A percentile compares a stretch with the other conserved stretches of the same genome.
Evolutionary conservation across 306 rosid genomes (phyloP).

Genomic region (Citrullus amarus): DNA sequence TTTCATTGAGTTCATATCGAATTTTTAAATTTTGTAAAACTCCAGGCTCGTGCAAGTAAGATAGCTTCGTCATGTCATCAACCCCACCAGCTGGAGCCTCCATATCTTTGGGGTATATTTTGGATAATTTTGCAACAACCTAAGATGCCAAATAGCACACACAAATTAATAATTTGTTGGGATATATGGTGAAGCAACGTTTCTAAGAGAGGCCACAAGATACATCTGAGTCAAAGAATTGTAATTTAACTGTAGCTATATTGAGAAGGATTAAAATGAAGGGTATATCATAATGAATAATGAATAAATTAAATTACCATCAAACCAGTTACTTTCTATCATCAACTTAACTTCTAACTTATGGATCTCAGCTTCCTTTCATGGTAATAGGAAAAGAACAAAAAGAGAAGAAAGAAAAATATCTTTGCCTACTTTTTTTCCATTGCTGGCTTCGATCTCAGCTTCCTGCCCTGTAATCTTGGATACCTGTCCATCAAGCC

Average conservation of each 20-base stretch:
- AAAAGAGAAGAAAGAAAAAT: not conserved
- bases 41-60: constrained; percentile 98
- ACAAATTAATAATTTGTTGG: not conserved
- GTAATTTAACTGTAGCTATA: not conserved
- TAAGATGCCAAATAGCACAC: constrained; percentile 21
- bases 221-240: not conserved
- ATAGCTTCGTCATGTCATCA: constrained; percentile 97
- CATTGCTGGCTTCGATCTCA: constrained; percentile 47
- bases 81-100: constrained; percentile 97
- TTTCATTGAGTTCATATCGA: constrained; percentile 94
- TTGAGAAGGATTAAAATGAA: too few relatives aligned
- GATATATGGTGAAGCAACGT: not conserved
- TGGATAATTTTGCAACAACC: constrained; percentile 58
- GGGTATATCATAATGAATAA: too few relatives aligned
- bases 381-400: too few relatives aligned
- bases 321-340: too few relatives aligned
- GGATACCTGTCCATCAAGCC: constrained; percentile 70
- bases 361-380: too few relatives aligned
- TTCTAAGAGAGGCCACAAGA: not conserved
- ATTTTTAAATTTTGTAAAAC: constrained; percentile 76
- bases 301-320: too few relatives aligned
- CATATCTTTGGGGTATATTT: constrained; percentile 71
- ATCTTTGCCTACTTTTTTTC: constrained; percentile 50
- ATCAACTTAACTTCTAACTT: too few relatives aligned
- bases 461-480: constrained; percentile 71